Evolutionary conservation across 2,329 filamentous ascomycete genomes (phyloP), one percentile per base, ranked within the genome.

Genomic region (Dichotomopilus funicola): DNA sequence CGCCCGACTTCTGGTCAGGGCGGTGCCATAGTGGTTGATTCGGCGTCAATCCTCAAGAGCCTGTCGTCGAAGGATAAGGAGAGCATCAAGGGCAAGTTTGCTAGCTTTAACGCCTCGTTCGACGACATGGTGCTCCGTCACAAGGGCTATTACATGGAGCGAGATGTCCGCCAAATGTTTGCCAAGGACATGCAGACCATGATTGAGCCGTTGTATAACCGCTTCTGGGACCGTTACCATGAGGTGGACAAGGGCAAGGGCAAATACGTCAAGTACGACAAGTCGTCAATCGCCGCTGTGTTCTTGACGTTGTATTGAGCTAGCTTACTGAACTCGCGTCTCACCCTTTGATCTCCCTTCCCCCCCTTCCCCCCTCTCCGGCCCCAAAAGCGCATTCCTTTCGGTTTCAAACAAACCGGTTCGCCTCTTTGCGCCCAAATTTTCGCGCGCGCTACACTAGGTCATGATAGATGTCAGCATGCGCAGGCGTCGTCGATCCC

Each of bases 181-280:
- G 86, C 84, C 12, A 85, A 86, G 64, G 91, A 96, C 67, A 86
- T 97, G 61, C 89, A 94, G 70, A 86, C 86, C 64, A 89, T 96
- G 74, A 86, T 99, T 54, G 92, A 97, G 73, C 91, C 92, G 53
- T 78, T 99, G 11, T 99, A 99, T 73, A 88, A 87, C 59, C 82
- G 94, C 46, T 99, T 99, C 73, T 97, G 90, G 85, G 94, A 97
- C 72, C 82, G 92, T 34, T 99, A 99, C 69, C 91, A 96, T 69
- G 94, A 97, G 72, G 85, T 97, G 61, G 92, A 97, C 73, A 96
- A 96, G 76, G 94, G 94, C 57, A 95, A 91, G 73, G 92, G 92
- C 63, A 99, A 99, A 72, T 95, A 97, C 72, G 91, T 95, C 70
- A 96, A 95, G 75, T 97, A 96, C 70, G 91, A 96, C 75, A 96